Evolutionary conservation across 768 basidiomycete species (phyloP).

Genomic region (Boletus patriciae): DNA sequence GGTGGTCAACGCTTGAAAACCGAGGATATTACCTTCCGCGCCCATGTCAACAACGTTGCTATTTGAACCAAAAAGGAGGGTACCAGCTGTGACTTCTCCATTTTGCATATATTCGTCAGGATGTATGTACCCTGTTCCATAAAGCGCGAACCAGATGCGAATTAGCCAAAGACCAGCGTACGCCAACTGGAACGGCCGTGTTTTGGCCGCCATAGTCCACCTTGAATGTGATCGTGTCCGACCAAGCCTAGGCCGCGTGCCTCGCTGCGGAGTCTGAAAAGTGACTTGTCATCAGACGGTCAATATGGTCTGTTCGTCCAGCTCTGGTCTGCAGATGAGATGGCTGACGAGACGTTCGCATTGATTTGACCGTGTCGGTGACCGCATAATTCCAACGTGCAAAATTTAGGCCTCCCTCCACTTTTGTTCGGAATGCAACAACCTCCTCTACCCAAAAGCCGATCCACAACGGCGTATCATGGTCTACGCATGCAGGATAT

Average conservation of each 20-base stretch:
- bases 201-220: slow-evolving; percentile 7
- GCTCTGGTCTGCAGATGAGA: slow-evolving; percentile 1
- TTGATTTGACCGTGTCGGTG: not conserved
- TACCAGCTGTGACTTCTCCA: slow-evolving; percentile 40
- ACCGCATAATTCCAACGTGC: not conserved
- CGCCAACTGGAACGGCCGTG: slow-evolving; percentile 15
- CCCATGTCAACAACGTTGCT: slow-evolving; percentile 4
- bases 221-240: not conserved
- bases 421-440: slow-evolving; percentile 95
- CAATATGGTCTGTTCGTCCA: slow-evolving; percentile 29
- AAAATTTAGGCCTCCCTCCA: slow-evolving; percentile 69
- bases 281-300: slow-evolving; percentile 9
- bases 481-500: slow-evolving; percentile 91
- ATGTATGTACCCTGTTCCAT: slow-evolving; percentile 40
- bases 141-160: slow-evolving; percentile 33
- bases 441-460: slow-evolving; percentile 90
- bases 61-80: slow-evolving; percentile 4
- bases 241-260: too few relatives aligned
- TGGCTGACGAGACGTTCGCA: slow-evolving; percentile 17
- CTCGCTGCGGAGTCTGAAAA: slow-evolving; percentile 31
- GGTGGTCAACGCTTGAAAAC: slow-evolving; percentile 29
- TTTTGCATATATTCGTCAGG: slow-evolving; percentile 45
- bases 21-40: slow-evolving; percentile 30
- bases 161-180: slow-evolving; percentile 29
- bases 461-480: slow-evolving; percentile 82